These are phyloP conservation scores for Anisodus tanguticus DNA, from an alignment of 257 asterid species.

Conservation along the genomic window DNA sequence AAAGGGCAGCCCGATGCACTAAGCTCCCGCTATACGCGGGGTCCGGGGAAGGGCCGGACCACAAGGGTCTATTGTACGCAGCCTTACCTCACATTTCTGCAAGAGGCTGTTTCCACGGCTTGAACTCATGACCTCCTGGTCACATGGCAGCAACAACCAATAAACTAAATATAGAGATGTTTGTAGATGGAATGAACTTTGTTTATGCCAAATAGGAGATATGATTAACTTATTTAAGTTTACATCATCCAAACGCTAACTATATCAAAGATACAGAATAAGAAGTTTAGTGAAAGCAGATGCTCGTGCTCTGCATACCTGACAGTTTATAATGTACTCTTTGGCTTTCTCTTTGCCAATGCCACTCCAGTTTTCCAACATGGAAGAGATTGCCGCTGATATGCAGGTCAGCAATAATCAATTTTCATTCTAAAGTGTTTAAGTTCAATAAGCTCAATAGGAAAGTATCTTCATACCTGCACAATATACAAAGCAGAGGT, in stretches of 20 bases:
- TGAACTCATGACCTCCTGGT: too few species aligned
- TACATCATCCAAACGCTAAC: not conserved
- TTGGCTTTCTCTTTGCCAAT: slow-evolving; percentile 81
- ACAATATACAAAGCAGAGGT: slow-evolving; percentile 92
- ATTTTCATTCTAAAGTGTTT: slow-evolving; percentile 29
- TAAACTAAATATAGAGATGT: not conserved
- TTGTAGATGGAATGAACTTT: not conserved
- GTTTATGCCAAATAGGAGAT: not conserved
- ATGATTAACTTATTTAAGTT: not conserved
- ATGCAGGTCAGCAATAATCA: slow-evolving; percentile 32
- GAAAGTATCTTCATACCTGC: slow-evolving; percentile 61
- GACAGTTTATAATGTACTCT: slow-evolving; percentile 79
- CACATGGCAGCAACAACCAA: too few species aligned
- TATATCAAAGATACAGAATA: slow-evolving; percentile 23
- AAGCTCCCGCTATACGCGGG: too few species aligned
- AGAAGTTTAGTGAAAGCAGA: not conserved
- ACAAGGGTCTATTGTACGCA: too few species aligned
- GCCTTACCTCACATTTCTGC: too few species aligned
- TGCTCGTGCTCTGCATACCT: slow-evolving; percentile 50
- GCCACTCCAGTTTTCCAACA: slow-evolving; percentile 91
- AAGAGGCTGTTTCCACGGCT: too few species aligned
- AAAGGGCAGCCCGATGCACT: not conserved
- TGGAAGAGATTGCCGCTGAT: slow-evolving; percentile 82
- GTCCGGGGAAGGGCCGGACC: too few species aligned
- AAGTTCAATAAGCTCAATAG: slow-evolving; percentile 28